Percentiles rank a stretch among this genome's conserved stretches.
Evolutionary conservation across 2,329 filamentous ascomycete genomes (phyloP).

Genomic region (Pseudopyricularia javanii): DNA sequence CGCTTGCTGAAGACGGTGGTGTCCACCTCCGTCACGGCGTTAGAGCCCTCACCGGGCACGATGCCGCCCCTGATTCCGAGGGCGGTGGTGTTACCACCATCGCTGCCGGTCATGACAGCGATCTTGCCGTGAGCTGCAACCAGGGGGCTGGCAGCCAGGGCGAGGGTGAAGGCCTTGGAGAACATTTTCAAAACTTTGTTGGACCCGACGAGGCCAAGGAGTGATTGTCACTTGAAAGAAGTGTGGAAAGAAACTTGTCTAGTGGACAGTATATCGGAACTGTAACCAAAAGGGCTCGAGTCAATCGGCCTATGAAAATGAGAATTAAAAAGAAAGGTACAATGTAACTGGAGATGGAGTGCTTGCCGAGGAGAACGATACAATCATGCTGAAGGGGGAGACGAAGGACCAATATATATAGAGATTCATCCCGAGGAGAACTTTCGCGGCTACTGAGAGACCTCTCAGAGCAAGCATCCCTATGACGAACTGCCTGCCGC

Average conservation of each 20-base stretch:
- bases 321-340: not conserved
- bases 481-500: not conserved
- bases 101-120: constrained; percentile 17
- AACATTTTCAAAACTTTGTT: constrained; percentile 13
- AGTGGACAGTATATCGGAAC: not conserved
- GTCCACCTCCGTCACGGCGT: constrained; percentile 28
- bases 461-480: not conserved
- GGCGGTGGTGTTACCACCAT: constrained; percentile 28
- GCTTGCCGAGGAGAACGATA: not conserved
- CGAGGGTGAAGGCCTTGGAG: constrained; percentile 13
- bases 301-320: not conserved
- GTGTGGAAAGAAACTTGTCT: not conserved
- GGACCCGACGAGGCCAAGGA: no score
- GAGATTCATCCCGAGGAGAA: not conserved
- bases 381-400: not conserved
- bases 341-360: not conserved
- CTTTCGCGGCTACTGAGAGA: not conserved
- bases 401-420: not conserved
- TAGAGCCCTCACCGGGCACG: constrained; percentile 25
- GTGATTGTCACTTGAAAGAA: no score
- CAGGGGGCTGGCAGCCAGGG: constrained; percentile 14
- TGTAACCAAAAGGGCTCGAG: not conserved
- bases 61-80: constrained; percentile 26
- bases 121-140: constrained; percentile 20
- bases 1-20: constrained; percentile 26